Evolutionary conservation across 202 grass and related monocot species (phyloP), one percentile per base, ranked within the genome.

Genomic region (Saccharum hybrid): DNA sequence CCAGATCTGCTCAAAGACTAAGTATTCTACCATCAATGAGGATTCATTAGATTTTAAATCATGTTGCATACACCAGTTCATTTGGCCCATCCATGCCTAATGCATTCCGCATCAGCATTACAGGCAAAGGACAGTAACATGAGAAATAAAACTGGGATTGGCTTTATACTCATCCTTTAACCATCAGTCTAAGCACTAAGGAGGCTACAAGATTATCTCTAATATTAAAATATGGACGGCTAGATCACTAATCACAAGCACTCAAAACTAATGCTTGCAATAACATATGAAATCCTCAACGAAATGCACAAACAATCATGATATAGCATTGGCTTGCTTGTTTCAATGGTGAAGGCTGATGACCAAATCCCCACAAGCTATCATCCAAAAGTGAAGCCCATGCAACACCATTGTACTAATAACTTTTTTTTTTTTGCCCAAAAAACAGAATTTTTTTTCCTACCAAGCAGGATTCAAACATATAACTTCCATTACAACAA

Each of bases 401-500:
- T 21, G 45, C 41, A 66, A 11, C 9, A 48, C 21, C 8, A 33
- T 23, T 19, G 39, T 64, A 22, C 23, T 12, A 23, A 70, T 10
- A 49, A 26, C 12, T 10, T 10, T n/a, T 43, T 23, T 43, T 23
- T 10, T n/a, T 42, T 23, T 13, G 0, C 19, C n/a, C 1, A 2
- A 70, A 43, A 23, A 10, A 43, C 1, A 21, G 1, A 43, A 37
- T 57, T 40, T 41, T 41, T 4, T 30, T 65, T 48, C 30, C 16
- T 78, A 46, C 8, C 41, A 28, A 28, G 1, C 15, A 51, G 46
- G 8, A 49, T 21, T 36, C 76, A 49, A 21, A 79, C 62, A 66
- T 66, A 78, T 4, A 79, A 66, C 26, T 77, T 15, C 13, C 23
- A 62, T 33, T 33, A n/a, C n/a, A n/a, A n/a, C n/a, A n/a, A n/a